phyloP scores from a whole-genome alignment of 1,284 basidiomycete species.

The Flammula alnicola region DNA sequence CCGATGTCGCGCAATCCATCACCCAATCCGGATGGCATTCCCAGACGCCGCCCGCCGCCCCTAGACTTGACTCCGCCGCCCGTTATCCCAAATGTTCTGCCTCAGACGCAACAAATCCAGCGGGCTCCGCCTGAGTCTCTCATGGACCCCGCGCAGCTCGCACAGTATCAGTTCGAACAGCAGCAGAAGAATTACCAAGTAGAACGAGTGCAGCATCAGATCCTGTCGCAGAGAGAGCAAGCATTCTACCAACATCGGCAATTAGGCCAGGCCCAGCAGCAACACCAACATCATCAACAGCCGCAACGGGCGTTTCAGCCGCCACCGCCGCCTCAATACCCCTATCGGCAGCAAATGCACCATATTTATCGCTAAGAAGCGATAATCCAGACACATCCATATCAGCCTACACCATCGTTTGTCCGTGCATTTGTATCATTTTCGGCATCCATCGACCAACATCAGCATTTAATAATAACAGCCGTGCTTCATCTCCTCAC shows the following conservation, averaged over 20 bases:
- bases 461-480: too few species aligned
- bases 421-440: too few species aligned
- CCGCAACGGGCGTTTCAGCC: too few species aligned
- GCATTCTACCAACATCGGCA: conserved; percentile 8
- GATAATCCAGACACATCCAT: too few species aligned
- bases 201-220: conserved; percentile 9
- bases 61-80: conserved; percentile 1
- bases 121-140: neutral
- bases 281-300: too few species aligned
- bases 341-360: too few species aligned
- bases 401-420: too few species aligned
- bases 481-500: too few species aligned
- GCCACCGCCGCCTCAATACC: too few species aligned
- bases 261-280: too few species aligned
- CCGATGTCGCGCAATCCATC: conserved; percentile 7
- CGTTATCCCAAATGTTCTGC: neutral
- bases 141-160: conserved; percentile 6
- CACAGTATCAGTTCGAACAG: conserved; percentile 20
- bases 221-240: conserved; percentile 3
- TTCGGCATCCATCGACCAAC: too few species aligned
- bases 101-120: neutral
- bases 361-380: too few species aligned
- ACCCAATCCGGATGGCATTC: conserved; percentile 5
- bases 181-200: conserved; percentile 10
- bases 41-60: conserved; percentile 5